Base-by-base conservation (phyloP, 1,284 basidiomycete genomes). In the Leccinum variabile region DNA sequence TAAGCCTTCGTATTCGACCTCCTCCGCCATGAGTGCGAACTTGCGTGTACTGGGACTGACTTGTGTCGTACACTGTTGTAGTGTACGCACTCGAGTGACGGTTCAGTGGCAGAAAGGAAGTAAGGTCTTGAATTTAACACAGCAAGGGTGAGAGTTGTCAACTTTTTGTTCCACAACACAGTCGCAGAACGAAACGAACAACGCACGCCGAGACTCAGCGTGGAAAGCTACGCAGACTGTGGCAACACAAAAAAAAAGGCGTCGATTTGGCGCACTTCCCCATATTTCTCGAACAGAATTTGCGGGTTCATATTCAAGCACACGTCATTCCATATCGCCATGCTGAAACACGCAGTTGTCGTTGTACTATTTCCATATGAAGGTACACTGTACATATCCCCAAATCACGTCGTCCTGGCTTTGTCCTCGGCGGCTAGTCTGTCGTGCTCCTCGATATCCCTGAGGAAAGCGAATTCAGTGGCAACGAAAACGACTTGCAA, bases 391-490 rank as follows among this genome's bases (percentile, higher is more conserved):
- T 37, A 14, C 35, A 39, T 8, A 44, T 44, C 10, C 44, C 44
- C 44, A 1, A 49, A 49, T 13, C 44, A n/a, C 35, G 65, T 70
- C 65, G 2, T 28, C 44, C 6, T 63, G 56, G 60, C 33, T 70
- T 73, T 69, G 67, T 75, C 81, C 76, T 62, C 68, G 54, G 76
- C 76, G 16, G 88, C 89, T 22, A 85, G 79, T 39, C 79, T 79
- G 71, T 93, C 90, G 70, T 93, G 91, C 69, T 88, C 87, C 64
- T 91, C 90, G 69, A 93, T 92, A 69, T 91, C 82, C 63, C 90
- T 92, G 70, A 49, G 3, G 59, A 54, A 58, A 56, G 13, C 25
- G 10, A 10, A 16, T 49, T 70, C 57, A 62, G 54, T 14, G 6
- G 22, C 58, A 30, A 52, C 39, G 18, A 54, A 60, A 37, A 32